These are phyloP conservation scores for Chrysoporthe puriensis DNA, from an alignment of 2,329 filamentous ascomycete species.

Conservation along the genomic window DNA sequence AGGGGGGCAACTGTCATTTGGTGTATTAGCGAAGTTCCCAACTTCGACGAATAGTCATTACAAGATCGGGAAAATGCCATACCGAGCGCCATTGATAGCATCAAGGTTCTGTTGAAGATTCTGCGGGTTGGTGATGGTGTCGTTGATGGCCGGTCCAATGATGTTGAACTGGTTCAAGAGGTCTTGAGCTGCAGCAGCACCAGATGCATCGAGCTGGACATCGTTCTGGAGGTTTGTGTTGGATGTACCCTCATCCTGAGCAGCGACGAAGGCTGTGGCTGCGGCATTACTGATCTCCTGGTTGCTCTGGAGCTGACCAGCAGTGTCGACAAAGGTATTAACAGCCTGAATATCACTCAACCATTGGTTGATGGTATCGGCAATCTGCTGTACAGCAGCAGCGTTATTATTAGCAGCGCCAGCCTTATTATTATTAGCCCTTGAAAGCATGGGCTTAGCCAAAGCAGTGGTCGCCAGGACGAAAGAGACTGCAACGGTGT, in stretches of 20 bases:
- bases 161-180: slow-evolving; percentile 19
- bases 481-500: slow-evolving; percentile 1
- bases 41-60: too few relatives aligned
- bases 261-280: slow-evolving; percentile 15
- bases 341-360: slow-evolving; percentile 18
- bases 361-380: slow-evolving; percentile 17
- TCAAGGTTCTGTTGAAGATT: slow-evolving; percentile 22
- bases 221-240: slow-evolving; percentile 9
- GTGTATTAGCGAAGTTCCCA: background rate
- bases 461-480: slow-evolving; percentile 12
- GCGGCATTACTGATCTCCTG: slow-evolving; percentile 21
- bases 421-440: background rate
- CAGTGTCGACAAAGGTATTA: slow-evolving; percentile 22
- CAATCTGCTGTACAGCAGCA: slow-evolving; percentile 10
- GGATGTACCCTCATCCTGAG: slow-evolving; percentile 20
- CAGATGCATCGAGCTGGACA: slow-evolving; percentile 18
- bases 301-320: slow-evolving; percentile 6
- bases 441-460: slow-evolving; percentile 14
- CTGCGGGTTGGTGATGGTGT: slow-evolving; percentile 21
- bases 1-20: slow-evolving; percentile 13
- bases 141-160: slow-evolving; percentile 22
- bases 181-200: slow-evolving; percentile 3
- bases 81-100: slow-evolving; percentile 26
- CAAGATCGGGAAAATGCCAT: background rate
- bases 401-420: too few relatives aligned